Conservation (phyloP, 768 basidiomycete genomes). For the Tylopilus sp. region DNA sequence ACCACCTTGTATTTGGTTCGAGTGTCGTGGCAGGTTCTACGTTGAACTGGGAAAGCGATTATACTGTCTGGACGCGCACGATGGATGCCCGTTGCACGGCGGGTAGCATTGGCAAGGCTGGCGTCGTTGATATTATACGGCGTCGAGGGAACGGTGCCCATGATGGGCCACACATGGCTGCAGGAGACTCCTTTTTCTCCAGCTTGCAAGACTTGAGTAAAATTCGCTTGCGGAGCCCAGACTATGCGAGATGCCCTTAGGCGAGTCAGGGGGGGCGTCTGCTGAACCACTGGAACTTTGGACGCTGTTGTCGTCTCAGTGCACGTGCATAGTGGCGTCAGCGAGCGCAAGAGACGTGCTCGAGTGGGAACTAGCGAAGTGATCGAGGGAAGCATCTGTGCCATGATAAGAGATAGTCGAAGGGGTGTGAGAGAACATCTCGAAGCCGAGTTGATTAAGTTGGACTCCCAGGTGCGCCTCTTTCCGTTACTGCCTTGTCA, state of each 20-base stretch:
- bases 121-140: constrained; percentile 29
- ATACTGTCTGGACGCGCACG: constrained; percentile 80
- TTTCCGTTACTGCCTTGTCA: not conserved
- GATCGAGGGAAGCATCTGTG: constrained; percentile 44
- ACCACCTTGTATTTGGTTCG: constrained; percentile 78
- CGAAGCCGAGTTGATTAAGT: constrained; percentile 27
- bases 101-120: constrained; percentile 50
- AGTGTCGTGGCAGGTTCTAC: constrained; percentile 84
- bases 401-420: constrained; percentile 32
- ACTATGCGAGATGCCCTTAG: not conserved
- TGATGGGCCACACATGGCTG: not conserved
- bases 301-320: constrained; percentile 44
- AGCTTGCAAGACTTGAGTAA: not conserved
- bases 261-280: not conserved
- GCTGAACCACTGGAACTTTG: constrained; percentile 43
- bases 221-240: constrained; percentile 10
- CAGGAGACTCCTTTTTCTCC: constrained; percentile 23
- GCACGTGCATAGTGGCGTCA: constrained; percentile 49
- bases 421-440: constrained; percentile 17
- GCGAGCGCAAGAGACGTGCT: constrained; percentile 57
- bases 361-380: constrained; percentile 57
- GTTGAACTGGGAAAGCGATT: constrained; percentile 91
- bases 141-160: not conserved
- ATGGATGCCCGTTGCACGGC: constrained; percentile 58
- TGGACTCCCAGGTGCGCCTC: constrained; percentile 17